Percentiles rank a stretch among this genome's conserved stretches.
These are phyloP conservation scores for Vitis rupestris DNA, from an alignment of 164 flowering plant species.

Conservation along the genomic window DNA sequence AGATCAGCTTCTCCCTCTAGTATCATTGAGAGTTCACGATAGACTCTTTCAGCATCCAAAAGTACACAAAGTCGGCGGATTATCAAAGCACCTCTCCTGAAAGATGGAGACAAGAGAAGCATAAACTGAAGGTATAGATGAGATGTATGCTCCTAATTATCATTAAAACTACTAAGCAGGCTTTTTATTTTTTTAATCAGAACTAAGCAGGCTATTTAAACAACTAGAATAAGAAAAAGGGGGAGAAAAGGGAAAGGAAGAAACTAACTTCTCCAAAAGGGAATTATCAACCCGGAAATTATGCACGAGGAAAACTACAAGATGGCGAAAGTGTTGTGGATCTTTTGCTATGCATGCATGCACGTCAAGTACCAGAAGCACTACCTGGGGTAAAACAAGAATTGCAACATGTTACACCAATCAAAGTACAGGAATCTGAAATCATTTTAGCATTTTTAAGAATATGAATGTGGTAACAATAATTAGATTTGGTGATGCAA, in stretches of 20 bases:
- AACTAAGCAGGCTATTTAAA: not conserved
- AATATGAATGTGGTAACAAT: not conserved
- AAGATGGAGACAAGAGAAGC: slow-evolving; percentile 5
- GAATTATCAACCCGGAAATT: slow-evolving; percentile 69
- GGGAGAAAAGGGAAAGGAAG: slow-evolving; percentile 4
- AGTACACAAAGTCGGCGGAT: slow-evolving; percentile 90
- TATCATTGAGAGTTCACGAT: slow-evolving; percentile 79
- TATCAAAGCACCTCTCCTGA: slow-evolving; percentile 94
- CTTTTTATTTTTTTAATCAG: not conserved
- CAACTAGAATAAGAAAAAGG: not conserved
- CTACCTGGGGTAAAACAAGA: slow-evolving; percentile 56
- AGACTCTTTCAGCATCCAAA: slow-evolving; percentile 86
- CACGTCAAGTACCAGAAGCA: slow-evolving; percentile 87
- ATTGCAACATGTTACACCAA: not conserved
- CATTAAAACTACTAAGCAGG: not conserved
- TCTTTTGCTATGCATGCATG: slow-evolving; percentile 97
- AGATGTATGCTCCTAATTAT: not conserved
- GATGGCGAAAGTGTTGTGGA: slow-evolving; percentile 68
- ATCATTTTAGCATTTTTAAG: no score
- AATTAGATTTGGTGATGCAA: not conserved
- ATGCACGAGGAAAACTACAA: slow-evolving; percentile 67
- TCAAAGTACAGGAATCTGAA: not conserved
- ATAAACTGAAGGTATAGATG: not conserved
- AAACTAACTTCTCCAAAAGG: slow-evolving; percentile 88
- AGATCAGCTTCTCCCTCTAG: slow-evolving; percentile 81